Percentiles rank a stretch among this genome's conserved stretches.
Conservation (phyloP, 2,329 filamentous ascomycete species). For the Leptoxyphium fumago region DNA sequence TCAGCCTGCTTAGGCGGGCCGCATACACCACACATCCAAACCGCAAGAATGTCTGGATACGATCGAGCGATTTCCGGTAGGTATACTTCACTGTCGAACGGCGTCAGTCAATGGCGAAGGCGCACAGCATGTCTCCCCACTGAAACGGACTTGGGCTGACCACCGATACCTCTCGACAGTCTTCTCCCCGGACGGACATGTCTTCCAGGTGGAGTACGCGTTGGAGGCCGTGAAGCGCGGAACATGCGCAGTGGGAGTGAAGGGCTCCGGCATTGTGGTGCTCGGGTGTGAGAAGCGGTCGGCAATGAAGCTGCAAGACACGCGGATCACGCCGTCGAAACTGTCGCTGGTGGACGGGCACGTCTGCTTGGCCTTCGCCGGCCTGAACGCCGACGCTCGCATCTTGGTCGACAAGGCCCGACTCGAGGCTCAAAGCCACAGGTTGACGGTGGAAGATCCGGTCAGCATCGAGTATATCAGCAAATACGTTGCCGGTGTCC, state of each 20-base stretch:
- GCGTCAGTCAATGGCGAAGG: not conserved
- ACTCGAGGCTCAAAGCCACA: slow-evolving; percentile 92
- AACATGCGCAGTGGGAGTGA: slow-evolving; percentile 97
- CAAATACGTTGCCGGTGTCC: slow-evolving; percentile 93
- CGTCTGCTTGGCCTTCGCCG: slow-evolving; percentile 92
- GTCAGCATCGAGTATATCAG: slow-evolving; percentile 99
- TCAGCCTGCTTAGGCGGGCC: not conserved
- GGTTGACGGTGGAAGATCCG: slow-evolving; percentile 91
- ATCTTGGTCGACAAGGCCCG: slow-evolving; percentile 98
- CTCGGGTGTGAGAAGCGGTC: slow-evolving; percentile 97
- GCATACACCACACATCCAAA: not conserved
- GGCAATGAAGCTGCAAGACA: slow-evolving; percentile 98
- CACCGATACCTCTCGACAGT: slow-evolving; percentile 36
- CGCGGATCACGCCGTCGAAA: slow-evolving; percentile 96
- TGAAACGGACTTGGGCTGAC: slow-evolving; percentile 6
- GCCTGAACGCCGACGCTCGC: slow-evolving; percentile 91
- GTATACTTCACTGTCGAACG: not conserved
- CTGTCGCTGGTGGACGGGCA: slow-evolving; percentile 93
- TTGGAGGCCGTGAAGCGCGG: slow-evolving; percentile 98
- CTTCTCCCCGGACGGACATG: slow-evolving; percentile 97
- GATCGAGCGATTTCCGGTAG: slow-evolving; percentile 52
- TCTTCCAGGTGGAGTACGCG: slow-evolving; percentile 99
- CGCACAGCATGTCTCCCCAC: slow-evolving; percentile 6
- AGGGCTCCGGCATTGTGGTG: slow-evolving; percentile 86
- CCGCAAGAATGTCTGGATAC: slow-evolving; percentile 66